These are phyloP conservation scores for Penicillium sp. DNA, from an alignment of 2,329 filamentous ascomycete genomes.

Conservation along the genomic window DNA sequence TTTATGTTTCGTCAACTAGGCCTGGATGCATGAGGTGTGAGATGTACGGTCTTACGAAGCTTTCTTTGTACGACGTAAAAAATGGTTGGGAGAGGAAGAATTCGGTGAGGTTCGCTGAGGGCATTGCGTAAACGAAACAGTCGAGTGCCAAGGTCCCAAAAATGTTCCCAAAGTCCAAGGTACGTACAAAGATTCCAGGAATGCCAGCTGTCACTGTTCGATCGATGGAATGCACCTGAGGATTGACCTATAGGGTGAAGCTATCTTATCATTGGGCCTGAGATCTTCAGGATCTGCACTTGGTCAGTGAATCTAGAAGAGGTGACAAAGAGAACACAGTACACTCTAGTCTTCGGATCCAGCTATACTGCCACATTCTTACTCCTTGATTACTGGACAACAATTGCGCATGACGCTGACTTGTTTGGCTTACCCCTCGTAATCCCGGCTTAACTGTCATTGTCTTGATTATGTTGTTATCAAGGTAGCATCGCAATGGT, in stretches of 20 bases:
- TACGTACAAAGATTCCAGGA: background rate
- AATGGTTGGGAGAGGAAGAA: too few relatives aligned
- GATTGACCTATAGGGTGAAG: background rate
- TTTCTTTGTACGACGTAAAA: too few relatives aligned
- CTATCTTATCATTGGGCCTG: background rate
- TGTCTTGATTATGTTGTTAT: background rate
- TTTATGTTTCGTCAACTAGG: background rate
- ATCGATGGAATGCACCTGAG: background rate
- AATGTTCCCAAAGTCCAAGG: background rate
- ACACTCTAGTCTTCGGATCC: too few relatives aligned
- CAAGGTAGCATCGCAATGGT: background rate
- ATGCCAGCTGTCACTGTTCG: background rate
- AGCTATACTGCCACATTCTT: too few relatives aligned
- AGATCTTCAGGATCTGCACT: background rate
- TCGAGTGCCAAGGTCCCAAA: too few relatives aligned
- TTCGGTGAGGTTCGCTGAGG: too few relatives aligned
- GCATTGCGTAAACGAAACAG: too few relatives aligned
- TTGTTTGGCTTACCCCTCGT: background rate
- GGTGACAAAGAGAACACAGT: background rate
- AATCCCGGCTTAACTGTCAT: background rate
- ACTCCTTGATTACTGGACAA: background rate
- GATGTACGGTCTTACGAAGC: too few relatives aligned
- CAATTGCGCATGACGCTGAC: background rate
- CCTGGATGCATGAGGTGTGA: background rate
- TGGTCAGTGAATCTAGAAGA: background rate